Conservation (phyloP, 2,329 filamentous ascomycete species). For the Bipolaris gigantea region DNA sequence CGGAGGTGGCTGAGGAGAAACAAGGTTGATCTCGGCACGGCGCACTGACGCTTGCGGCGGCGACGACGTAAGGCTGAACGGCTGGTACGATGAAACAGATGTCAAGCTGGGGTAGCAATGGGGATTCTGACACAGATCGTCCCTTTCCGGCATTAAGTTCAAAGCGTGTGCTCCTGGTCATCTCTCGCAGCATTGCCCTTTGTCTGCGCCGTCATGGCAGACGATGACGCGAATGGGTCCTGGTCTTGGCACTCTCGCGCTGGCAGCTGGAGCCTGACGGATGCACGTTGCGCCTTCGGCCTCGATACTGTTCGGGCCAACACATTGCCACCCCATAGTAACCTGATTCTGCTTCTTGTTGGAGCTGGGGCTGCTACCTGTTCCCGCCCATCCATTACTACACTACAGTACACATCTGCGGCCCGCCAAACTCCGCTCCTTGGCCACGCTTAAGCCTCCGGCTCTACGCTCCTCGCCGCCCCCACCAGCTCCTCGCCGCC, state of each 20-base stretch:
- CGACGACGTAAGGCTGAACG: slow-evolving; percentile 25
- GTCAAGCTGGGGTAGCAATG: not conserved
- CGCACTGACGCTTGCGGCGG: slow-evolving; percentile 20
- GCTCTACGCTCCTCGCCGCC: slow-evolving; percentile 20
- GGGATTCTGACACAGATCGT: not conserved
- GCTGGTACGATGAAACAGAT: slow-evolving; percentile 3
- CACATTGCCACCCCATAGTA: slow-evolving; percentile 9
- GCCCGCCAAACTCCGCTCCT: not conserved
- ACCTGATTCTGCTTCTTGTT: not conserved
- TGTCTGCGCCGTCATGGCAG: not conserved
- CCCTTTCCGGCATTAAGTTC: not conserved
- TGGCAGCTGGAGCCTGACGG: slow-evolving; percentile 19
- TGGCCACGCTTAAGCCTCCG: slow-evolving; percentile 5
- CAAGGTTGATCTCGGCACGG: slow-evolving; percentile 20
- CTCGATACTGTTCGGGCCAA: not conserved
- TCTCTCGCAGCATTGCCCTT: not conserved
- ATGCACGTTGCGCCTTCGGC: slow-evolving; percentile 10
- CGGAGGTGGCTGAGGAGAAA: slow-evolving; percentile 26
- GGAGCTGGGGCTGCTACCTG: slow-evolving; percentile 7
- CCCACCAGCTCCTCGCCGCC: slow-evolving; percentile 19
- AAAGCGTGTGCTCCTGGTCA: not conserved
- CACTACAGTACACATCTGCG: not conserved
- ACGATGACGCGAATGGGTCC: slow-evolving; percentile 2
- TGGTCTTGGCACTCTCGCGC: slow-evolving; percentile 17
- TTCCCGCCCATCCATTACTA: not conserved